Evolutionary conservation across 2,329 filamentous ascomycete genomes (phyloP).

Genomic region (Endoconidiophora polonica): DNA sequence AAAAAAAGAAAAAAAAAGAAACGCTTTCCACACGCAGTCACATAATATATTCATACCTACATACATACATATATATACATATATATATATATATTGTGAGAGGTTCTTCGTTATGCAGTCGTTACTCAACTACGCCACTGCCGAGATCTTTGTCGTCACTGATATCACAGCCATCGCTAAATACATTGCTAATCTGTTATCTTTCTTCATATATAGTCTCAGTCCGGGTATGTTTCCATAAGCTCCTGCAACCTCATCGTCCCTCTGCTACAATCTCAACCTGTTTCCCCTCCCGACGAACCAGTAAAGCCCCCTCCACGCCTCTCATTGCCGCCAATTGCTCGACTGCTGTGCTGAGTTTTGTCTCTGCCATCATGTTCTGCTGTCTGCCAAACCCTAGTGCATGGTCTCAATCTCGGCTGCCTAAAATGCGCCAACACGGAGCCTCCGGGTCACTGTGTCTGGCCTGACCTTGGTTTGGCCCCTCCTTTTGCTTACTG

Average conservation of each 20-base stretch:
- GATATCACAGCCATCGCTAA: neutral
- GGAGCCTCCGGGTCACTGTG: neutral
- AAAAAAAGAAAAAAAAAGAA: too few relatives aligned
- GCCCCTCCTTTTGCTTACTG: neutral
- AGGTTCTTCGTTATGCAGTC: too few relatives aligned
- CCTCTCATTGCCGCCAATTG: neutral
- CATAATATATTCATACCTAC: too few relatives aligned
- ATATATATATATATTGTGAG: too few relatives aligned
- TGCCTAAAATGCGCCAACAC: too few relatives aligned
- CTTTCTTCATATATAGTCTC: slow-evolving; percentile 33
- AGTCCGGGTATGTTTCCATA: slow-evolving; percentile 44
- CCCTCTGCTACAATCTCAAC: neutral
- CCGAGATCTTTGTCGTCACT: too few relatives aligned
- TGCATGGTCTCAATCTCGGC: neutral
- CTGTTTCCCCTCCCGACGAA: neutral
- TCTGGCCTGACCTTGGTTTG: neutral
- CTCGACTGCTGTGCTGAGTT: slow-evolving; percentile 1
- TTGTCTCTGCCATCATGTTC: neutral
- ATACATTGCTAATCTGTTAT: slow-evolving; percentile 1
- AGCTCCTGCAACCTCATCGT: neutral
- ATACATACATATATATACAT: too few relatives aligned
- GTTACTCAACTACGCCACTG: too few relatives aligned
- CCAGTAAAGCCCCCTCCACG: neutral
- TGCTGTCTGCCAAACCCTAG: neutral
- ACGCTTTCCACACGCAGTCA: too few relatives aligned